Evolutionary conservation across 2,329 filamentous ascomycete species (phyloP).

Genomic region (Rosellinia necatrix): DNA sequence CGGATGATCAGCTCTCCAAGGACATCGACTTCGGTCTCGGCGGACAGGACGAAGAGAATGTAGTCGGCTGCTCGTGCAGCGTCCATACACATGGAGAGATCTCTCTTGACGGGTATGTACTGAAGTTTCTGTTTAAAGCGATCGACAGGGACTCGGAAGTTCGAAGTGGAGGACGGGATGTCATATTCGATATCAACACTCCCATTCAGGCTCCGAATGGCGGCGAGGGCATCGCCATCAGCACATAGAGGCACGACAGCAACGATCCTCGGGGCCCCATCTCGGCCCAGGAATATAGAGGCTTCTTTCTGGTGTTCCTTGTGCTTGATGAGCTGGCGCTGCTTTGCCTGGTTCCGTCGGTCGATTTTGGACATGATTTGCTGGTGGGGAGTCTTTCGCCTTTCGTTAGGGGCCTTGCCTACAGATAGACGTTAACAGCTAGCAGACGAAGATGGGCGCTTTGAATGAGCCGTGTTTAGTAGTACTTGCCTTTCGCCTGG

Average conservation of each 20-base stretch:
- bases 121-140: conserved; percentile 94
- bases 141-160: conserved; percentile 74
- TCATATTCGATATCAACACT: conserved; percentile 79
- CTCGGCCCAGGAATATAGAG: conserved; percentile 81
- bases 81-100: conserved; percentile 79
- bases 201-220: conserved; percentile 72
- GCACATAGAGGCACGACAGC: conserved; percentile 83
- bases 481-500: conserved; percentile 71
- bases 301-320: conserved; percentile 79
- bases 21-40: conserved; percentile 80
- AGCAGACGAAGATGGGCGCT: not conserved
- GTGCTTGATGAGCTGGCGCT: conserved; percentile 82
- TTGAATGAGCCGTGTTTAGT: not conserved
- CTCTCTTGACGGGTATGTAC: conserved; percentile 75
- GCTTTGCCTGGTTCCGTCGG: conserved; percentile 91
- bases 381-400: conserved; percentile 89
- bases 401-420: conserved; percentile 83
- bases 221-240: conserved; percentile 69
- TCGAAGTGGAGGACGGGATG: conserved; percentile 60
- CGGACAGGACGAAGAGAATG: conserved; percentile 82
- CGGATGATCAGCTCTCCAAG: conserved; percentile 84
- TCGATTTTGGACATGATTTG: conserved; percentile 98
- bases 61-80: conserved; percentile 89
- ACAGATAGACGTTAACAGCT: not conserved
- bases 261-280: conserved; percentile 86